A percentile compares a stretch with the other conserved stretches of the same genome.
Conservation (phyloP, 768 basidiomycete species). For the Lactarius indigo region DNA sequence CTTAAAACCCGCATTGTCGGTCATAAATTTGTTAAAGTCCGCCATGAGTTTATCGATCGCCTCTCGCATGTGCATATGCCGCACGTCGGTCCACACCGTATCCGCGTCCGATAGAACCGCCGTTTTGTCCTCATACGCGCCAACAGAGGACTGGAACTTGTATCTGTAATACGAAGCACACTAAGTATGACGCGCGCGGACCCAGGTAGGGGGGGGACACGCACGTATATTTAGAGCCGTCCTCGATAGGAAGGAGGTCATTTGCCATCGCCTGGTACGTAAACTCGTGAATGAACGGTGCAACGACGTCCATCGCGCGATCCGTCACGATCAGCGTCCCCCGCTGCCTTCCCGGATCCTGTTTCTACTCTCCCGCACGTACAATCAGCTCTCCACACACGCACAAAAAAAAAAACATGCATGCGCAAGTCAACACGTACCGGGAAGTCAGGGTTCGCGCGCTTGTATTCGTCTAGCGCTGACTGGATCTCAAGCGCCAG, state of each 20-base stretch:
- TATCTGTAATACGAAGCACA: conserved; percentile 52
- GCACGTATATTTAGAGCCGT: conserved; percentile 83
- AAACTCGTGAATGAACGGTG: conserved; percentile 94
- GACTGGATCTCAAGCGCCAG: conserved; percentile 84
- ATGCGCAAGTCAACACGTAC: conserved; percentile 42
- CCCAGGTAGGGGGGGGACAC: conserved; percentile 32
- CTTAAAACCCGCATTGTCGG: conserved; percentile 92
- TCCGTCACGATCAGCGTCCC: conserved; percentile 89
- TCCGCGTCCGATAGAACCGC: conserved; percentile 85
- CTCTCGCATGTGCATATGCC: conserved; percentile 99
- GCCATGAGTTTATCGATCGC: conserved; percentile 96
- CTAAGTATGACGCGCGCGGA: not conserved
- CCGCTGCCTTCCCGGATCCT: conserved; percentile 50
- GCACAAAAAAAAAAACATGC: too few relatives aligned
- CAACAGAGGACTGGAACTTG: conserved; percentile 87
- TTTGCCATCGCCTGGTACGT: conserved; percentile 99
- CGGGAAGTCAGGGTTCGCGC: conserved; percentile 80
- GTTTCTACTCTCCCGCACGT: conserved; percentile 26
- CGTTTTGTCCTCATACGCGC: conserved; percentile 83
- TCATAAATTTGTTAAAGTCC: conserved; percentile 92
- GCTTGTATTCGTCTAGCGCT: conserved; percentile 84
- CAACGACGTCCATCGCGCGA: conserved; percentile 90
- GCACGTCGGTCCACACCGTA: conserved; percentile 85
- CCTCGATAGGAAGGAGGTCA: conserved; percentile 84
- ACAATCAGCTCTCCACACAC: conserved; percentile 42